Conservation (phyloP, 2,329 filamentous ascomycete genomes). For the Fusarium sp. region DNA sequence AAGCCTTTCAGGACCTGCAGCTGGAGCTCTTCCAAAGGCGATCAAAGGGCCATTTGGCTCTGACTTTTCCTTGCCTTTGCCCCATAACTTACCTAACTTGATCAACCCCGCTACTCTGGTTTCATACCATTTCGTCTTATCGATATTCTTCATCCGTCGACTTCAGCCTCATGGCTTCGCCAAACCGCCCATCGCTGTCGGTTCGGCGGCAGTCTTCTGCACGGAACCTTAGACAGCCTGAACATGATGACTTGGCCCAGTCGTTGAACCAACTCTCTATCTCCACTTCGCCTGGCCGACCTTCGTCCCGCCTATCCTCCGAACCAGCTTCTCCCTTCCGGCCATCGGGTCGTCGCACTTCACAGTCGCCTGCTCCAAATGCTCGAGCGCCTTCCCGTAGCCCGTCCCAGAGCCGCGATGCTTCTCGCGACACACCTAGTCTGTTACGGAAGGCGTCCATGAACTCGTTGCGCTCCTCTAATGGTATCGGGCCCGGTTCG, state of each 20-base stretch:
- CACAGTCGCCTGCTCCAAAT: slow-evolving; percentile 43
- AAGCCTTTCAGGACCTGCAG: slow-evolving; percentile 1
- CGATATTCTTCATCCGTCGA: slow-evolving; percentile 29
- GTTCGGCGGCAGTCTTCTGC: slow-evolving; percentile 53
- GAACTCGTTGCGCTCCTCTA: slow-evolving; percentile 67
- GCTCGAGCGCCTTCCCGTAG: slow-evolving; percentile 55
- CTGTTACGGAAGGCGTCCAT: slow-evolving; percentile 68
- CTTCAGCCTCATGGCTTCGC: slow-evolving; percentile 47
- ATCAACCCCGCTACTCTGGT: slow-evolving; percentile 28
- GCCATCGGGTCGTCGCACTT: slow-evolving; percentile 54
- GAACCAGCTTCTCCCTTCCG: slow-evolving; percentile 54
- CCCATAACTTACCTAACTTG: slow-evolving; percentile 7
- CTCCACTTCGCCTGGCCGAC: slow-evolving; percentile 49
- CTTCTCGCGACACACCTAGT: slow-evolving; percentile 62
- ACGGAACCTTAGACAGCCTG: slow-evolving; percentile 43
- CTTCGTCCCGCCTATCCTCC: slow-evolving; percentile 53
- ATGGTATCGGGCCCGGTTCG: slow-evolving; percentile 53
- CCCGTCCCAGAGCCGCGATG: slow-evolving; percentile 58
- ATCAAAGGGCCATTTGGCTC: slow-evolving; percentile 31
- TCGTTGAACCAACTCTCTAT: slow-evolving; percentile 62
- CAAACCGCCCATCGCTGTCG: slow-evolving; percentile 47
- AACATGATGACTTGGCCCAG: slow-evolving; percentile 54
- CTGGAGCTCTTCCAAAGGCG: slow-evolving; percentile 34
- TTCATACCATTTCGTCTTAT: slow-evolving; percentile 6
- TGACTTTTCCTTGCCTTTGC: slow-evolving; percentile 22